phyloP scores from a whole-genome alignment of 345 rosid species.

The Sisymbrium altissimum region DNA sequence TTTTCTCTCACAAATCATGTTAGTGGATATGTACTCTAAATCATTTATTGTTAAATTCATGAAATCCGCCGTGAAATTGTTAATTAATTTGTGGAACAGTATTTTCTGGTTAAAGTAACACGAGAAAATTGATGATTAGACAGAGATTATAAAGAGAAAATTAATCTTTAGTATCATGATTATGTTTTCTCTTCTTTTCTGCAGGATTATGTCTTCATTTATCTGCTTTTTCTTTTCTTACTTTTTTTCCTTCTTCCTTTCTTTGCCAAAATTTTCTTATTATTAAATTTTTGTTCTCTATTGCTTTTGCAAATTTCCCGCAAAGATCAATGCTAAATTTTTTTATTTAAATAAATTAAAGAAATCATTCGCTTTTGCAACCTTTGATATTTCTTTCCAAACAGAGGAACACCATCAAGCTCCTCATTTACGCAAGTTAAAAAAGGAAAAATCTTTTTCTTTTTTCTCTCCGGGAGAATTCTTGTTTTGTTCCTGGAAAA shows the following conservation, averaged over 20 bases:
- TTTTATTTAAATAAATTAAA: not conserved
- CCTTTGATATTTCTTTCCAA: slow-evolving; percentile 16
- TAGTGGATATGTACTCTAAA: not conserved
- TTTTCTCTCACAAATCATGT: not conserved
- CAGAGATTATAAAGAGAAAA: slow-evolving; percentile 26
- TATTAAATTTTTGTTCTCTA: not conserved
- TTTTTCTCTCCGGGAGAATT: not conserved
- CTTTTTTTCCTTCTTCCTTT: not conserved
- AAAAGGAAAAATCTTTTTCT: not conserved
- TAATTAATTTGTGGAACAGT: not conserved
- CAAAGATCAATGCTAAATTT: not conserved
- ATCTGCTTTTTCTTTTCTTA: slow-evolving; percentile 18
- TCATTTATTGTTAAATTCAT: not conserved
- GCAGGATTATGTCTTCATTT: slow-evolving; percentile 12
- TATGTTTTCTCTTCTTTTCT: slow-evolving; percentile 29
- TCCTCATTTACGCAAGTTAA: slow-evolving; percentile 10
- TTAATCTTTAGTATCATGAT: slow-evolving; percentile 31
- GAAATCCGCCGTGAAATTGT: not conserved
- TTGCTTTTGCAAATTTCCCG: slow-evolving; percentile 16
- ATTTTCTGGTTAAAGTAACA: not conserved
- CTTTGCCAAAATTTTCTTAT: not conserved
- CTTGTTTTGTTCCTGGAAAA: not conserved
- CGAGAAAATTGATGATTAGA: slow-evolving; percentile 8
- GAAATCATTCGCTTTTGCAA: slow-evolving; percentile 3
- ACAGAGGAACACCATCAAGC: not conserved